These are phyloP conservation scores for Chlorella variabilis DNA, from an alignment of 163 green algal genomes.

Conservation along the genomic window DNA sequence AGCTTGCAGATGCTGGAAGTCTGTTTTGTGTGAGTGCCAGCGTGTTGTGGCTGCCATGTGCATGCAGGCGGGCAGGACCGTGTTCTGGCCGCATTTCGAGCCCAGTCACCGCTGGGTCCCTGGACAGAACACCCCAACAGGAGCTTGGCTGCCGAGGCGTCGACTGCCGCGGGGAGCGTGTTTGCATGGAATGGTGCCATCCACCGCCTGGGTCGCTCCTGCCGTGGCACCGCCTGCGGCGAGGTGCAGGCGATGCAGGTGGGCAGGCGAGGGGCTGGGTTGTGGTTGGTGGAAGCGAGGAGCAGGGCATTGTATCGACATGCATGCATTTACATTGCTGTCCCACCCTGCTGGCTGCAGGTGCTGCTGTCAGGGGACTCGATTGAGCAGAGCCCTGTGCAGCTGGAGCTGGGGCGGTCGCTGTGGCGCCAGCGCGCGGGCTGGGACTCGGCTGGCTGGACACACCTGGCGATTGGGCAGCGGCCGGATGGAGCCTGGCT, in stretches of 20 bases:
- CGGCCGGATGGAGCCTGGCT: neutral
- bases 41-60: neutral
- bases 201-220: slow-evolving; percentile 44
- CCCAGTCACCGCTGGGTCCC: slow-evolving; percentile 29
- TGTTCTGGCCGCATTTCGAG: neutral
- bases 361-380: neutral
- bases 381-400: neutral
- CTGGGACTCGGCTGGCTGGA: slow-evolving; percentile 46
- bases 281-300: neutral
- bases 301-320: neutral
- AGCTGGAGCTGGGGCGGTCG: neutral
- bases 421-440: slow-evolving; percentile 37
- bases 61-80: neutral
- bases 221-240: neutral
- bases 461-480: slow-evolving; percentile 32
- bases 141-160: neutral
- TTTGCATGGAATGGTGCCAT: neutral
- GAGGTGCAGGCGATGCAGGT: neutral
- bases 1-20: too few species aligned
- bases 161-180: neutral
- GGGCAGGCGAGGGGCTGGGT: neutral
- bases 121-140: slow-evolving; percentile 40
- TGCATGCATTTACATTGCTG: neutral
- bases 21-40: too few species aligned
- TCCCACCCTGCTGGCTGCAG: neutral